Conservation (phyloP, 1,284 basidiomycete genomes). For the Ustilago trichophora region DNA sequence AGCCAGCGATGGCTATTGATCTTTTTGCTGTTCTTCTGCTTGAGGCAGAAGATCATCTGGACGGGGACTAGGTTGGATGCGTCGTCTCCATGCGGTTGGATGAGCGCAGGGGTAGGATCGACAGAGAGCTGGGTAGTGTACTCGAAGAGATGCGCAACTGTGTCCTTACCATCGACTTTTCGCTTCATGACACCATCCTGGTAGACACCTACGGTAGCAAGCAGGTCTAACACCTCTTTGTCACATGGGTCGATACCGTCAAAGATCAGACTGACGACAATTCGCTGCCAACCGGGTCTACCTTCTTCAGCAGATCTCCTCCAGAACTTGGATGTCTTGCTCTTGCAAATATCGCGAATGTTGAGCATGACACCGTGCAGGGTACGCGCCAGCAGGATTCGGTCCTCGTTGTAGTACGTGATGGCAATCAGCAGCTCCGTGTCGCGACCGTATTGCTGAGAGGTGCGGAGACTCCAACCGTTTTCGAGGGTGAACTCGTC, state of each 20-base stretch:
- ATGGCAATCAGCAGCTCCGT: conserved; percentile 85
- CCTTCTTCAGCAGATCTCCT: conserved; percentile 78
- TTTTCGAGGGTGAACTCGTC: conserved; percentile 80
- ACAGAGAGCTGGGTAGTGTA: conserved; percentile 73
- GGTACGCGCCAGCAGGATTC: conserved; percentile 77
- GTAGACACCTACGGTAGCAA: conserved; percentile 69
- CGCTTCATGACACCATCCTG: conserved; percentile 91
- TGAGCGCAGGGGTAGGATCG: conserved; percentile 84
- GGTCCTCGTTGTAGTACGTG: conserved; percentile 86
- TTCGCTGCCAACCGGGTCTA: conserved; percentile 80
- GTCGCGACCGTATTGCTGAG: conserved; percentile 81
- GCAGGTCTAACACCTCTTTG: conserved; percentile 71
- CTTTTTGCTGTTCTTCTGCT: conserved; percentile 90
- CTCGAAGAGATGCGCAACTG: conserved; percentile 84
- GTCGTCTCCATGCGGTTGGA: conserved; percentile 84
- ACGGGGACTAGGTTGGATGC: conserved; percentile 87
- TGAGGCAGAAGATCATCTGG: conserved; percentile 92
- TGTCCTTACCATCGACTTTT: conserved; percentile 85
- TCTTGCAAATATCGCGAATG: conserved; percentile 97
- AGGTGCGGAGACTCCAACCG: conserved; percentile 82
- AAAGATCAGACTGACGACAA: conserved; percentile 83
- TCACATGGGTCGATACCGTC: conserved; percentile 96
- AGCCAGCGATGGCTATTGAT: conserved; percentile 80
- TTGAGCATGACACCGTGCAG: conserved; percentile 96
- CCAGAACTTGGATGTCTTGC: conserved; percentile 89